Percentiles rank a stretch among this genome's conserved stretches.
Evolutionary conservation across 768 basidiomycete species (phyloP).

Genomic region (Termitomyces sp.): DNA sequence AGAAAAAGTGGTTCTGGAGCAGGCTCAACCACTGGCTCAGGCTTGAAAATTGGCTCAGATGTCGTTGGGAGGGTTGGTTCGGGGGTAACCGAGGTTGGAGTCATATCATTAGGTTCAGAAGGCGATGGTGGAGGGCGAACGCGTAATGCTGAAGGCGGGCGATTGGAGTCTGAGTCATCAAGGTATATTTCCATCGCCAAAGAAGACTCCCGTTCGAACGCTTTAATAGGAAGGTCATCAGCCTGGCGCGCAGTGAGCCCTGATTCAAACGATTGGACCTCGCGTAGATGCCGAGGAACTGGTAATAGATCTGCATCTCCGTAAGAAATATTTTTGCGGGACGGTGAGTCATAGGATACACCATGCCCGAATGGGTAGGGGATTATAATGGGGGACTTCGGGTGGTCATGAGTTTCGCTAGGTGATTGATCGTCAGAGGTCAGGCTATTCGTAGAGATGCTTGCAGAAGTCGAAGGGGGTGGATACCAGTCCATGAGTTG

Average conservation of each 20-base stretch:
- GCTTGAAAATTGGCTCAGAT: constrained; percentile 15
- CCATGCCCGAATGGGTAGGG: constrained; percentile 61
- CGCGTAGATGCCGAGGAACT: constrained; percentile 58
- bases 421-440: constrained; percentile 23
- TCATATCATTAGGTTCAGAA: constrained; percentile 6
- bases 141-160: constrained; percentile 26
- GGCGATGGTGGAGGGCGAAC: constrained; percentile 12
- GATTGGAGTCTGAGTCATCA: constrained; percentile 14
- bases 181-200: constrained; percentile 11
- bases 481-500: constrained; percentile 60
- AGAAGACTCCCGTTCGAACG: constrained; percentile 8
- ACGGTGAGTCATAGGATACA: constrained; percentile 58
- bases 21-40: constrained; percentile 25
- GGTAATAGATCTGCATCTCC: constrained; percentile 25
- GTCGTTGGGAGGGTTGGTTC: constrained; percentile 9
- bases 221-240: constrained; percentile 19
- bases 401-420: constrained; percentile 16
- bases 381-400: constrained; percentile 28
- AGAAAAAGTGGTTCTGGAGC: constrained; percentile 47
- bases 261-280: constrained; percentile 88
- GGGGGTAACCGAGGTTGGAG: constrained; percentile 10
- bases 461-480: constrained; percentile 35
- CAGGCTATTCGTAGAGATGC: constrained; percentile 29
- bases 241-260: constrained; percentile 68
- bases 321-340: constrained; percentile 34